Base-by-base conservation (phyloP, 352 stramenopile species). In the Nothophytophthora sp. region DNA sequence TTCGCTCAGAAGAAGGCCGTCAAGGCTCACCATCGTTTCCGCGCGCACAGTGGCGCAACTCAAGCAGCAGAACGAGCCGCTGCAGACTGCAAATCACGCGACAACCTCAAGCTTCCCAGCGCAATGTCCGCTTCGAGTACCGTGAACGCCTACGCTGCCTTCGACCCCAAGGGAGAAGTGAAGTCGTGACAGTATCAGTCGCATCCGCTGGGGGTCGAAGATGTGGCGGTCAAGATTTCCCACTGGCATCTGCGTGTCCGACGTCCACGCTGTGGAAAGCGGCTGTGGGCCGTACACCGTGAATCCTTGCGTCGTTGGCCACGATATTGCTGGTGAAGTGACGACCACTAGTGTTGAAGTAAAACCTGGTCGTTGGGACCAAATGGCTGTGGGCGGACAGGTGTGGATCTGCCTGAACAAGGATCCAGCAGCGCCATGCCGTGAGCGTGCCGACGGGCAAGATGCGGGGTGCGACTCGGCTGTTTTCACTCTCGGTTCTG, bases 371-470 rank as follows among this genome's bases (percentile, higher is more conserved):
- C 70, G 86, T 11, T 83, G 84, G 13, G 75, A 92, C 52, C 35
- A 55, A 13, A 75, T 86, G 2, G 81, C 82, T 38, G 80, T 94
- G 16, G 83, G 83, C 20, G 84, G 68, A 29, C 69, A 88, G 33
- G 72, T 86, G 23, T 76, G 71, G 44, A 65, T 57, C 13, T 92
- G 82, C 50, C 37, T 59, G 18, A 57, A 70, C 24, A 72, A 84
- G 39, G 61, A 87, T 53, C 54, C 40, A 6, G 86, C 68, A 24
- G 29, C 19, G 4, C 46, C 45, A 10, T 95, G 84, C 64, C 57
- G 71, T 5, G 29, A 69, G 28, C 95, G 84, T 50, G 29, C 68
- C 32, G 20, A 44, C 22, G 69, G 72, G 19, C 16, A 61, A 4
- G 76, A 95, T 47, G 44, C 85, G 33, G 65, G 76, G 46, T 95